phyloP scores from a whole-genome alignment of 1,139 yeast genomes.

The Magnusiomyces ingens region DNA sequence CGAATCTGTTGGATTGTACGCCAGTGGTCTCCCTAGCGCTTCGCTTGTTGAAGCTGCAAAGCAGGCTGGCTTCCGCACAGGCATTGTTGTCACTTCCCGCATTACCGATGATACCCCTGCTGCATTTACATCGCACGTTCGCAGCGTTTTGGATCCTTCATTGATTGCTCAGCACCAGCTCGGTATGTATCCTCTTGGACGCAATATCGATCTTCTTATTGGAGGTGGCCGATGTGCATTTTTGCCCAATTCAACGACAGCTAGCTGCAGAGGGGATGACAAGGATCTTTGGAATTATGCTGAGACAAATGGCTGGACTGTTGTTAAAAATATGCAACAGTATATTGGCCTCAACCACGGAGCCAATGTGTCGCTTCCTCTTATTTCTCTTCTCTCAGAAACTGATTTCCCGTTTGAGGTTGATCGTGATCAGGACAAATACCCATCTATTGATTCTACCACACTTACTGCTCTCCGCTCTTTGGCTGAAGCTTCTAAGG shows the following conservation, averaged over 20 bases:
- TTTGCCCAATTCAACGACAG: conserved; percentile 34
- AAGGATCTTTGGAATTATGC: conserved; percentile 61
- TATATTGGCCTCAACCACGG: conserved; percentile 55
- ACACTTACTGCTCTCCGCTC: conserved; percentile 63
- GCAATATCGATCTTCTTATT: conserved; percentile 69
- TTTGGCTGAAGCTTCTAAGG: conserved; percentile 53
- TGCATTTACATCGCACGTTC: conserved; percentile 71
- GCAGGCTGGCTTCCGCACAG: conserved; percentile 66
- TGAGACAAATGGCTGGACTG: conserved; percentile 52
- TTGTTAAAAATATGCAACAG: conserved; percentile 49
- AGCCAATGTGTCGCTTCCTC: conserved; percentile 56
- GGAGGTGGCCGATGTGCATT: conserved; percentile 89
- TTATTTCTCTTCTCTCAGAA: conserved; percentile 63
- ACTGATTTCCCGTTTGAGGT: conserved; percentile 74
- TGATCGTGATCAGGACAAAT: conserved; percentile 51
- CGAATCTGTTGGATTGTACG: conserved; percentile 69
- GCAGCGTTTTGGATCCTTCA: conserved; percentile 67
- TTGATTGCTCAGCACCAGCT: conserved; percentile 79
- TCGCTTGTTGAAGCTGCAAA: conserved; percentile 80
- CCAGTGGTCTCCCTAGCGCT: conserved; percentile 57
- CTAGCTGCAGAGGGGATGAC: conserved; percentile 65
- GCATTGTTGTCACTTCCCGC: conserved; percentile 80
- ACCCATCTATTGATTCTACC: conserved; percentile 73
- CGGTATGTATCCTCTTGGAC: conserved; percentile 71
- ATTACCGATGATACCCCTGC: conserved; percentile 90